Base-by-base conservation (phyloP, 768 basidiomycete species). In the Postia placenta region DNA sequence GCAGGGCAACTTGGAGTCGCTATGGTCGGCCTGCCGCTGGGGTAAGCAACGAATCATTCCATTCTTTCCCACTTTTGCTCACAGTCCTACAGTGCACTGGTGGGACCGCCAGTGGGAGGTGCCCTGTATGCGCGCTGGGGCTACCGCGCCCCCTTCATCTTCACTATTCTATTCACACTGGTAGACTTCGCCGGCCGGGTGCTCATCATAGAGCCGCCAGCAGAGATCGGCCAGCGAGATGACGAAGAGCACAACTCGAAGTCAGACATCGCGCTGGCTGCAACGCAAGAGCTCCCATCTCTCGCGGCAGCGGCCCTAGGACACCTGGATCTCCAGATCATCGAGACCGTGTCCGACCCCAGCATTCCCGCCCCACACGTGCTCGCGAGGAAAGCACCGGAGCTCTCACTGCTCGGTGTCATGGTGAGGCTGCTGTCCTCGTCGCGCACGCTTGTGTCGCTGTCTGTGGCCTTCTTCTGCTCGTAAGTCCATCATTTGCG, bases 1-100 rank as follows among this genome's bases (percentile, higher is more conserved):
- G 26, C 47, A 72, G 70, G 64, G 19, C 68, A 73, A 54, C 60
- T 72, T 20, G 72, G 72, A 2, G 40, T 70, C 1, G 70, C 67
- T 0, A 67, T 72, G 65, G 59, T 64, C 26, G 71, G 72, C 3
- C 55, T 70, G 36, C 63, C 69, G 1, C 46, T 72, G 5, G 72
- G 72, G 67, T 69, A 54, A 3, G 60, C n/a, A n/a, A 24, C 15
- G 30, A 7, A 7, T 33, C 6, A n/a, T n/a, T 38, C 11, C 4
- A 2, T 2, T 33, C n/a, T n/a, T n/a, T n/a, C n/a, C n/a, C n/a
- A 0, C 25, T 35, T 26, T 14, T 25, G 39, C 50, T 17, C 14
- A 30, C 27, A 22, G 5, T 24, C 3, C 24, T 14, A 19, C 11
- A 71, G 70, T 3, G 50, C 61, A 12, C 59, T 71, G 25, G 49